Evolutionary conservation across 1,284 basidiomycete species (phyloP), one percentile per base, ranked within the genome.

Genomic region (Cutaneotrichosporon sp.): DNA sequence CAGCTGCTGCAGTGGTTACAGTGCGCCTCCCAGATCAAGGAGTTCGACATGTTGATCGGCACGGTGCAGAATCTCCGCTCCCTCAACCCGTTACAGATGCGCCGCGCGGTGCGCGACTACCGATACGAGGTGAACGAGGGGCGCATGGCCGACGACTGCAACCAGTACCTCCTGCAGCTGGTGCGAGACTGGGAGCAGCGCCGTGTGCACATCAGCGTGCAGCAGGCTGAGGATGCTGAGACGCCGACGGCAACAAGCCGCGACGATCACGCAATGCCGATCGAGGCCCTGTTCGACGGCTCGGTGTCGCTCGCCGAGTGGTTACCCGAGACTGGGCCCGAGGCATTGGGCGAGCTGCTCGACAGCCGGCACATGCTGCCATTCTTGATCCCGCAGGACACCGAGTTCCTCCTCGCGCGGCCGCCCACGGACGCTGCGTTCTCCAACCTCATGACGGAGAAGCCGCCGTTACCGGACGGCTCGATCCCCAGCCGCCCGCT

Each of bases 161-260:
- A 86, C 52, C 92, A 97, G 80, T 98, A 98, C 73, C 85, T 99
- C 27, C 89, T 87, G 4, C 94, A 97, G 72, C 81, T 97, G 13
- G 93, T 97, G 78, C 91, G 91, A 71, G 95, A 98, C 74, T 98
- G 95, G 95, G 93, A 97, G 79, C 83, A 90, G 61, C 88, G 90
- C 76, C 83, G 91, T 29, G 86, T 95, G 34, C 90, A 91, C 72
- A 81, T 89, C 24, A 89, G 89, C 4, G 89, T 91, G 7, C 87
- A 91, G 73, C 87, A 87, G 7, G 58, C 42, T 1, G 46, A 54
- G 24, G 42, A 46, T 6, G 51, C 25, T 3, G 89, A 91, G 83
- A 87, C 49, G 33, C 16, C 29, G 10, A 31, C 25, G 0, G 46
- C 49, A 8, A 10, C 47, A 4, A 33, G 29, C 3, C 31, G 54